These are phyloP conservation scores for Telfairia occidentalis DNA, from an alignment of 331 rosid species.

Conservation along the genomic window DNA sequence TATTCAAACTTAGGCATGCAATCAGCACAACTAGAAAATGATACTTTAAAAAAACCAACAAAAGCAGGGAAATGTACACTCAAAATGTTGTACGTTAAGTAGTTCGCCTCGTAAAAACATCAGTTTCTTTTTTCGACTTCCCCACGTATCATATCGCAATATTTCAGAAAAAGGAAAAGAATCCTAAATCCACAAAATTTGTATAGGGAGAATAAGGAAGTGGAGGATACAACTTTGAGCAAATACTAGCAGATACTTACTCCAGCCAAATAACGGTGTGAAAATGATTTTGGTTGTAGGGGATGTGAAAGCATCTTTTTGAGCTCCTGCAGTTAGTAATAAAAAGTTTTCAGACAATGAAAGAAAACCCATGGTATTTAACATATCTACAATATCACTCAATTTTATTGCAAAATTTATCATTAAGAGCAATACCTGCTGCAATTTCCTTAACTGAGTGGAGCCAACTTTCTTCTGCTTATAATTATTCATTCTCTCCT, in stretches of 20 bases:
- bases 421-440: conserved; percentile 36
- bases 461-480: conserved; percentile 59
- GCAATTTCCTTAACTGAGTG: conserved; percentile 50
- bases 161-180: neutral
- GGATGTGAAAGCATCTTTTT: conserved; percentile 59
- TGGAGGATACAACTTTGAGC: neutral
- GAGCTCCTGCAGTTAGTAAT: conserved; percentile 53
- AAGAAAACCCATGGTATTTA: neutral
- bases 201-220: neutral
- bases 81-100: neutral
- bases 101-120: neutral
- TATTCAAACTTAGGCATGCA: neutral
- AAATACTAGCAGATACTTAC: conserved; percentile 27
- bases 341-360: neutral
- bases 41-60: neutral
- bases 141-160: neutral
- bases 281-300: conserved; percentile 68
- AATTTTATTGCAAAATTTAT: neutral
- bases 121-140: neutral
- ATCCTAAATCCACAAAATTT: neutral
- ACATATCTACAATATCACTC: neutral
- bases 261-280: conserved; percentile 86
- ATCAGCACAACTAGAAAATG: neutral
- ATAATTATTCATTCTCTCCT: conserved; percentile 49
- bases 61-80: neutral